Conservation (phyloP, 805 yeast genomes). For the Yarrowia phangngaensis region DNA sequence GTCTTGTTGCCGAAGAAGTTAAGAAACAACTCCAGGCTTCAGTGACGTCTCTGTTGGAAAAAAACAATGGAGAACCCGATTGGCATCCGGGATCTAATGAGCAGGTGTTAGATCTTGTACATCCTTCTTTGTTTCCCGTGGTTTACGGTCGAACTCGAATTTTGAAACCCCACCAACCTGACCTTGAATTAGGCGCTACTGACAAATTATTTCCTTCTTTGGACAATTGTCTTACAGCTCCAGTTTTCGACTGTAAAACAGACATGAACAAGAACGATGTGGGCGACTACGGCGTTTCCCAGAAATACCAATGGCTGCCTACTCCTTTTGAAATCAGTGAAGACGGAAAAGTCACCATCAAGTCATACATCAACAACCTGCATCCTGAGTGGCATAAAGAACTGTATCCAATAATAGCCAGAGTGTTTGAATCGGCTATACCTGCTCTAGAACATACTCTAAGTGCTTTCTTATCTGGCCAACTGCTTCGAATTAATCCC, state of each 20-base stretch:
- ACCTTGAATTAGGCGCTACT: slow-evolving; percentile 7
- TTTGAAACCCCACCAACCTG: slow-evolving; percentile 1
- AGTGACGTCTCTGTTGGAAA: slow-evolving; percentile 28
- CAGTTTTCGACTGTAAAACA: neutral
- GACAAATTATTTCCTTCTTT: slow-evolving; percentile 1
- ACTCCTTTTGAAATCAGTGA: slow-evolving; percentile 32
- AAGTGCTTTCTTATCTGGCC: slow-evolving; percentile 28
- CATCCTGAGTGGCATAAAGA: slow-evolving; percentile 38
- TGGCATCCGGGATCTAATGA: slow-evolving; percentile 43
- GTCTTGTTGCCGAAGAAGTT: slow-evolving; percentile 30
- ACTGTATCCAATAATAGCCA: slow-evolving; percentile 39
- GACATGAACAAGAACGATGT: slow-evolving; percentile 9
- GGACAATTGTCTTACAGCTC: slow-evolving; percentile 5
- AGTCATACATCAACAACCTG: slow-evolving; percentile 45
- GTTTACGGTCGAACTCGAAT: slow-evolving; percentile 35
- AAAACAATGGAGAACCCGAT: slow-evolving; percentile 33
- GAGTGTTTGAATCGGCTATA: slow-evolving; percentile 37
- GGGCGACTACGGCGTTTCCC: slow-evolving; percentile 29
- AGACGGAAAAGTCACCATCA: slow-evolving; percentile 32
- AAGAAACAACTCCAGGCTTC: slow-evolving; percentile 28
- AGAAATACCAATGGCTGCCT: slow-evolving; percentile 44
- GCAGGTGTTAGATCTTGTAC: slow-evolving; percentile 43
- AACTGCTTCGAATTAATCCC: slow-evolving; percentile 7
- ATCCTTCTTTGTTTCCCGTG: slow-evolving; percentile 44
- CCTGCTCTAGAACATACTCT: slow-evolving; percentile 41